phyloP scores from a whole-genome alignment of 225 moss, liverwort and hornwort species.

The Sphagnum contortum region DNA sequence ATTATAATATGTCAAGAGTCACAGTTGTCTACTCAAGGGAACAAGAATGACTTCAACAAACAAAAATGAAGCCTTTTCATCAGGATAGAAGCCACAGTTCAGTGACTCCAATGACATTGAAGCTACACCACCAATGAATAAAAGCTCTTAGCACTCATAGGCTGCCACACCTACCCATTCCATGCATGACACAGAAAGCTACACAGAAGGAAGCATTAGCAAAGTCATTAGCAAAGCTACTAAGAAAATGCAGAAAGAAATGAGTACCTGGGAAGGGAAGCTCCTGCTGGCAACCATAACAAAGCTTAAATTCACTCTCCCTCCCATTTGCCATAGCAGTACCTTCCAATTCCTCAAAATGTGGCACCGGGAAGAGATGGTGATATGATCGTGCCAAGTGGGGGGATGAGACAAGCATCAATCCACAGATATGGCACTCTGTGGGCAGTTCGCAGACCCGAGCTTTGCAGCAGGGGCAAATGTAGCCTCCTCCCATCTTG shows the following conservation, averaged over 20 bases:
- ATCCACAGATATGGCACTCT: conserved; percentile 88
- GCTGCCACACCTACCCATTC: no score
- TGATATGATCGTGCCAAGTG: conserved; percentile 97
- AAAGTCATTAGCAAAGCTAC: no score
- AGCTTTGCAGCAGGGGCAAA: conserved; percentile 92
- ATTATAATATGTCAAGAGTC: no score
- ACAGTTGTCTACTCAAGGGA: no score
- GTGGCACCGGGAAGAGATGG: conserved; percentile 91
- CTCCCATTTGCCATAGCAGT: conserved; percentile 39
- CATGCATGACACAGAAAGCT: no score
- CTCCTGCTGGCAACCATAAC: conserved; percentile 89
- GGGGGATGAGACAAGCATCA: conserved; percentile 91
- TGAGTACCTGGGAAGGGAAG: conserved; percentile 72
- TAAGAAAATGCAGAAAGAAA: conserved; percentile 1
- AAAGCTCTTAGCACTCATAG: no score
- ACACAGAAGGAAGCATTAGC: no score
- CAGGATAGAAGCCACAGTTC: no score
- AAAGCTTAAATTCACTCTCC: conserved; percentile 23
- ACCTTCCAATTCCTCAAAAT: conserved; percentile 71
- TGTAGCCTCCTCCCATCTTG: conserved; percentile 92
- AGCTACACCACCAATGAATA: no score
- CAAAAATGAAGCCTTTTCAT: no score
- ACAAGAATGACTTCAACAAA: no score
- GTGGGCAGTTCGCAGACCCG: conserved; percentile 96
- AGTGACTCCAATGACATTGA: no score